Base-by-base conservation (phyloP, 2,329 filamentous ascomycete genomes). In the Calonectria henricotiae region DNA sequence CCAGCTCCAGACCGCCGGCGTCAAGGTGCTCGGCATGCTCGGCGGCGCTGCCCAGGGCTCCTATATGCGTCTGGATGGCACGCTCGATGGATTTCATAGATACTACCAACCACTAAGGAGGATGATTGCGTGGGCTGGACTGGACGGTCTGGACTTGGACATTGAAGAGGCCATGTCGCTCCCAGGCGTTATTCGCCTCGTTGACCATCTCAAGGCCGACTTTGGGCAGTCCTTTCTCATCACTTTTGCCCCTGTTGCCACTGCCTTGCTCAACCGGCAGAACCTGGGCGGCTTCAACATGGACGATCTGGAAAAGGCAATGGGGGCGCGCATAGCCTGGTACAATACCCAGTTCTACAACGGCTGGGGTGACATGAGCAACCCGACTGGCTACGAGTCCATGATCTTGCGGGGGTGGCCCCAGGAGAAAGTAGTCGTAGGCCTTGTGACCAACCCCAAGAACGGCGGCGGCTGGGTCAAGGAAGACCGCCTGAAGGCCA, bases 311-410 rank as follows among this genome's bases (percentile, higher is more conserved):
- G 94, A 96, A 77, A 84, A 86, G 11, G 86, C 87, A 73, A 84
- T 88, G 2, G 91, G 91, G 0, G 81, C 83, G 12, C 86, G 91
- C 65, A 92, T 97, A 35, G 86, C 86, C 1, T 98, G 94, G 89
- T 97, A 97, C 79, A 97, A 97, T 77, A 87, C 91, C 5, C 95
- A 97, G 79, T 96, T 97, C 81, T 97, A 97, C 85, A 95, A 93
- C 76, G 94, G 94, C 0, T 97, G 94, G 90, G 93, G 93, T 1
- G 85, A 85, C 71, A 83, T 87, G 74, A 78, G 77, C 25, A 82
- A 75, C 25, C 78, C 86, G 0, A 63, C 75, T 5, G 81, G 82
- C 68, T 89, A 86, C 75, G 83, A 86, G 32, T 73, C 76, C n/a
- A 83, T 88, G 41, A 75, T 89, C 5, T 82, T 85, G 9, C 83